phyloP scores from a whole-genome alignment of 805 yeast species.

The Hanseniaspora guilliermondii region DNA sequence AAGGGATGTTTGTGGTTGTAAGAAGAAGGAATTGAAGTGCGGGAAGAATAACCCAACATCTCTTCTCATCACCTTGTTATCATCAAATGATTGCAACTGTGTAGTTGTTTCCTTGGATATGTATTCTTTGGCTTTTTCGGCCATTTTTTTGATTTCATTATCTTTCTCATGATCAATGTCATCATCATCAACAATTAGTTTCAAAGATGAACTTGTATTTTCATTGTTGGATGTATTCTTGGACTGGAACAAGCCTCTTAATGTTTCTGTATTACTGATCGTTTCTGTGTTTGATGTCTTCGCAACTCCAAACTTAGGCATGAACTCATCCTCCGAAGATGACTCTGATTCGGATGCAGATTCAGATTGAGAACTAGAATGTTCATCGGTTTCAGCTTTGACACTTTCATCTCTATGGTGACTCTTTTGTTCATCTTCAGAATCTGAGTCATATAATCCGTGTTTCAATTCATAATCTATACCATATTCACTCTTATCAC shows the following conservation, averaged over 20 bases:
- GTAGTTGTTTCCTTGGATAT: constrained; percentile 15
- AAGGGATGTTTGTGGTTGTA: constrained; percentile 72
- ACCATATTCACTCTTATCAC: constrained; percentile 29
- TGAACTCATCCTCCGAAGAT: constrained; percentile 33
- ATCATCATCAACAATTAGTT: constrained; percentile 34
- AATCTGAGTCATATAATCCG: constrained; percentile 19
- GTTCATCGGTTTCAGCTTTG: constrained; percentile 14
- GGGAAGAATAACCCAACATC: constrained; percentile 57
- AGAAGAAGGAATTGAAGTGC: constrained; percentile 75
- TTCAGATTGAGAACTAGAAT: constrained; percentile 4
- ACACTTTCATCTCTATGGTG: constrained; percentile 7
- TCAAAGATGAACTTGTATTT: constrained; percentile 30
- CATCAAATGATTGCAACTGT: not conserved
- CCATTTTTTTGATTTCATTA: constrained; percentile 19
- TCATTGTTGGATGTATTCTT: constrained; percentile 29
- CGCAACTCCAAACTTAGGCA: constrained; percentile 40
- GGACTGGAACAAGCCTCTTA: constrained; percentile 41
- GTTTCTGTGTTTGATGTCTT: constrained; percentile 20
- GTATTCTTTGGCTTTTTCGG: constrained; percentile 18
- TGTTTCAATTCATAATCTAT: constrained; percentile 37
- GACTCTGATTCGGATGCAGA: constrained; percentile 12
- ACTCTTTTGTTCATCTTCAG: constrained; percentile 21
- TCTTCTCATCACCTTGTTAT: constrained; percentile 18
- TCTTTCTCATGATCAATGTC: constrained; percentile 34
- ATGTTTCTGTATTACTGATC: constrained; percentile 43